A percentile compares a stretch with the other conserved stretches of the same genome.
Conservation (phyloP, 257 asterid species). For the Hygrophila difformis region DNA sequence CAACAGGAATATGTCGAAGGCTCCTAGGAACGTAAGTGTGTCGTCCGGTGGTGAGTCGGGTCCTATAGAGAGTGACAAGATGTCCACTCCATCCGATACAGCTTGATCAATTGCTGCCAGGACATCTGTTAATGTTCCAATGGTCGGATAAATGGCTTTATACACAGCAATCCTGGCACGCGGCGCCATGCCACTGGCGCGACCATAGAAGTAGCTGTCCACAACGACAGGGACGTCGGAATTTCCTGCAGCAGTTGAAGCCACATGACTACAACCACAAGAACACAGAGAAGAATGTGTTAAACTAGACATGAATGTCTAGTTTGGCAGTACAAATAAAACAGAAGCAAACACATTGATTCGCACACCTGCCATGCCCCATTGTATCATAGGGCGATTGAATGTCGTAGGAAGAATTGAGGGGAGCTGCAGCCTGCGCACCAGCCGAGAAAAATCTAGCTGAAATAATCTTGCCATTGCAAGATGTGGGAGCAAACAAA, state of each 20-base stretch:
- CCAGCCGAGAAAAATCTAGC: constrained; percentile 76
- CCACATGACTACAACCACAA: constrained; percentile 69
- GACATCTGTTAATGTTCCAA: constrained; percentile 78
- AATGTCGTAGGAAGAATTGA: constrained; percentile 47
- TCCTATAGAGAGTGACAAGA: constrained; percentile 68
- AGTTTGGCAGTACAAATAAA: too few relatives aligned
- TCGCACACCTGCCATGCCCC: constrained; percentile 83
- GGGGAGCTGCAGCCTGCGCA: constrained; percentile 47
- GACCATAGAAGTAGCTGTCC: constrained; percentile 74
- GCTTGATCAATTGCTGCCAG: constrained; percentile 98
- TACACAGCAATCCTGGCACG: constrained; percentile 96
- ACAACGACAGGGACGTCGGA: constrained; percentile 78
- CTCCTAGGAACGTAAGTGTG: constrained; percentile 56
- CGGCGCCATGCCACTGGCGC: constrained; percentile 96
- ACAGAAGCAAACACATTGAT: neutral
- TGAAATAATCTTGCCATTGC: constrained; percentile 76
- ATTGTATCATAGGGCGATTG: constrained; percentile 72
- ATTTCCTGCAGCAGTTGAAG: constrained; percentile 92
- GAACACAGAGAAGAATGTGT: too few relatives aligned
- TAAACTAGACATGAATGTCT: too few relatives aligned
- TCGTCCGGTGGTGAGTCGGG: constrained; percentile 81
- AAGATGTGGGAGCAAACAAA: constrained; percentile 45
- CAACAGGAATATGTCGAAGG: constrained; percentile 76
- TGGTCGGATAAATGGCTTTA: constrained; percentile 79
- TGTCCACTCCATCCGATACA: constrained; percentile 72